Evolutionary conservation across 1,284 basidiomycete species (phyloP).

Genomic region (Ustilago hordei): DNA sequence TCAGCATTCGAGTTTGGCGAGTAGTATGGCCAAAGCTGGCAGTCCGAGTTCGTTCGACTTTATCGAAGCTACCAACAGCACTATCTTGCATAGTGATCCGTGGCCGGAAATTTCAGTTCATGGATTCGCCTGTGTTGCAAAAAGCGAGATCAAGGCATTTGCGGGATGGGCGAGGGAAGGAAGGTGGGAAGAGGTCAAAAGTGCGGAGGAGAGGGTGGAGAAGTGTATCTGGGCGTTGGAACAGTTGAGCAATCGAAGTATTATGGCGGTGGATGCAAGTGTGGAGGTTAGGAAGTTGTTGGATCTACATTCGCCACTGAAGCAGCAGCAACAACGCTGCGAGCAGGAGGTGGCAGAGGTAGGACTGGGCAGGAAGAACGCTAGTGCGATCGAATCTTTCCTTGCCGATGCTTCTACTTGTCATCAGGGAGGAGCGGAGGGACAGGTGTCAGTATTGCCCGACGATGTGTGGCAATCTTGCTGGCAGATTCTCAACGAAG

Average conservation of each 20-base stretch:
- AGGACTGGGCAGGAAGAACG: not conserved
- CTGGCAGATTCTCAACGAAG: conserved; percentile 30
- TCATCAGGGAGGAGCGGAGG: not conserved
- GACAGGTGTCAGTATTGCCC: conserved; percentile 12
- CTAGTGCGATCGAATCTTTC: not conserved
- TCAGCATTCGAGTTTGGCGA: conserved; percentile 22
- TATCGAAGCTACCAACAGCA: conserved; percentile 29
- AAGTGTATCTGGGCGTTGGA: conserved; percentile 47
- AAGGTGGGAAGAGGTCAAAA: conserved; percentile 31
- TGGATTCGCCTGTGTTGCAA: conserved; percentile 29
- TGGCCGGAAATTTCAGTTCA: conserved; percentile 45
- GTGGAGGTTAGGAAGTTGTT: conserved; percentile 24
- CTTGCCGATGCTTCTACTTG: not conserved
- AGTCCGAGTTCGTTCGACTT: conserved; percentile 23
- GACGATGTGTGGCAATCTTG: conserved; percentile 43
- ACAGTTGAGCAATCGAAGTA: conserved; percentile 35
- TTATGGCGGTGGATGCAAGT: conserved; percentile 36
- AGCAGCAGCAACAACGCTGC: conserved; percentile 4
- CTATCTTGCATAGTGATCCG: conserved; percentile 41
- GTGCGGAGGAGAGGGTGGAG: conserved; percentile 26
- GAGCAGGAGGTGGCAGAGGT: not conserved
- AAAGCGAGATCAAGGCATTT: conserved; percentile 38
- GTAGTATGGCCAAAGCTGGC: not conserved
- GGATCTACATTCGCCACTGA: conserved; percentile 27
- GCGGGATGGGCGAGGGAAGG: conserved; percentile 3